A percentile compares a stretch with the other conserved stretches of the same genome.
phyloP scores from a whole-genome alignment of 1,139 yeast genomes.

The Lodderomyces metapsilosis region DNA sequence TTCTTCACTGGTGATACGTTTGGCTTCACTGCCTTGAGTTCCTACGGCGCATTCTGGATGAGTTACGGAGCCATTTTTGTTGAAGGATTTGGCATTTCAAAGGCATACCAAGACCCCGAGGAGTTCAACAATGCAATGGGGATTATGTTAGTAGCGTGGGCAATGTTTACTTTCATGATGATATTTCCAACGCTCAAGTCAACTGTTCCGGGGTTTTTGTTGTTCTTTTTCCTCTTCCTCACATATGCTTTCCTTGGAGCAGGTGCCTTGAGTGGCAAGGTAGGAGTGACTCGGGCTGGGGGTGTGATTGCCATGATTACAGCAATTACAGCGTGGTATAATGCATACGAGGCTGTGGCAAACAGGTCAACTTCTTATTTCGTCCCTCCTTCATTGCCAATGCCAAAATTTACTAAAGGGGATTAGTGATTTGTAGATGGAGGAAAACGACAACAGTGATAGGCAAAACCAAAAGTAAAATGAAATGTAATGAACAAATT shows the following conservation, averaged over 20 bases:
- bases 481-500: too few species aligned
- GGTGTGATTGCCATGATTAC: constrained; percentile 66
- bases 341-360: constrained; percentile 37
- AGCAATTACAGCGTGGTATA: constrained; percentile 63
- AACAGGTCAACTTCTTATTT: constrained; percentile 27
- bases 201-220: constrained; percentile 56
- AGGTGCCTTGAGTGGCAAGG: constrained; percentile 51
- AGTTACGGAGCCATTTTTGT: constrained; percentile 67
- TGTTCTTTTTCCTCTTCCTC: constrained; percentile 53
- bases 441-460: too few species aligned
- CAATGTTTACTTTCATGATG: constrained; percentile 57
- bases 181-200: constrained; percentile 61
- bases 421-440: too few species aligned
- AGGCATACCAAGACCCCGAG: constrained; percentile 48
- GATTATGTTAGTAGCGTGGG: constrained; percentile 63
- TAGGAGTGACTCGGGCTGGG: constrained; percentile 58
- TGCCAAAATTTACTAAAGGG: constrained; percentile 22
- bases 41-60: constrained; percentile 49
- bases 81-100: constrained; percentile 53
- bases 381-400: constrained; percentile 30
- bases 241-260: constrained; percentile 60
- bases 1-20: constrained; percentile 39
- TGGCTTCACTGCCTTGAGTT: constrained; percentile 41
- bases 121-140: constrained; percentile 54
- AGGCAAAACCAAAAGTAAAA: too few species aligned